A percentile compares a stretch with the other conserved stretches of the same genome.
Conservation (phyloP, 2,329 filamentous ascomycete species). For the Cladobotryum mycophilum region DNA sequence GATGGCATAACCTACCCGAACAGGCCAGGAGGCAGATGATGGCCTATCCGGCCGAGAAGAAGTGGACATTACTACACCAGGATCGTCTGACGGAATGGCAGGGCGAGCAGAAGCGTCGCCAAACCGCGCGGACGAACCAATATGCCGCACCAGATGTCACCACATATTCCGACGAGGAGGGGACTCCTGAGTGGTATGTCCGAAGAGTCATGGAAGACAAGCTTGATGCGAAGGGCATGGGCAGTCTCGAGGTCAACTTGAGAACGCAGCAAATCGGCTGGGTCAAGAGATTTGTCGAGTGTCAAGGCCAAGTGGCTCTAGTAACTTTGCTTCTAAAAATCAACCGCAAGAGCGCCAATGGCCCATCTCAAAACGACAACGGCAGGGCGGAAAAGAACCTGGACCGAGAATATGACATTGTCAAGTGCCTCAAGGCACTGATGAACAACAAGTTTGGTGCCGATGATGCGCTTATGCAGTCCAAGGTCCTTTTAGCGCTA, state of each 20-base stretch:
- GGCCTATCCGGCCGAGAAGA: constrained; percentile 88
- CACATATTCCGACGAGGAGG: constrained; percentile 83
- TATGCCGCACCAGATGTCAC: constrained; percentile 65
- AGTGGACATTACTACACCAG: constrained; percentile 95
- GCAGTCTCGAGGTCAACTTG: constrained; percentile 88
- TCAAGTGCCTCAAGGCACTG: constrained; percentile 93
- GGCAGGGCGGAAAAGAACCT: constrained; percentile 66
- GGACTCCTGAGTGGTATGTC: constrained; percentile 96
- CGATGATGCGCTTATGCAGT: constrained; percentile 86
- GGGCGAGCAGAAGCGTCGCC: constrained; percentile 83
- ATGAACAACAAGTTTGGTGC: constrained; percentile 99
- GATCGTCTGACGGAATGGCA: constrained; percentile 91
- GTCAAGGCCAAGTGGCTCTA: constrained; percentile 91
- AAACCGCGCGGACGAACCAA: constrained; percentile 65
- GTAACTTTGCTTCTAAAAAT: constrained; percentile 92
- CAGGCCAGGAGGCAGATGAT: constrained; percentile 94
- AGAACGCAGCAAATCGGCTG: constrained; percentile 95
- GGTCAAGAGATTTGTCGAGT: constrained; percentile 95
- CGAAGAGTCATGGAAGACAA: constrained; percentile 94
- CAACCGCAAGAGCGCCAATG: constrained; percentile 78
- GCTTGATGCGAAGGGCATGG: constrained; percentile 84
- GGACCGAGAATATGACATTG: constrained; percentile 91
- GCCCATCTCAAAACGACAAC: constrained; percentile 58
- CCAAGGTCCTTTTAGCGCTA: constrained; percentile 83
- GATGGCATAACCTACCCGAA: constrained; percentile 94